A percentile compares a stretch with the other conserved stretches of the same genome.
Conservation (phyloP, 2,329 filamentous ascomycete species). For the Colletotrichum sp. region DNA sequence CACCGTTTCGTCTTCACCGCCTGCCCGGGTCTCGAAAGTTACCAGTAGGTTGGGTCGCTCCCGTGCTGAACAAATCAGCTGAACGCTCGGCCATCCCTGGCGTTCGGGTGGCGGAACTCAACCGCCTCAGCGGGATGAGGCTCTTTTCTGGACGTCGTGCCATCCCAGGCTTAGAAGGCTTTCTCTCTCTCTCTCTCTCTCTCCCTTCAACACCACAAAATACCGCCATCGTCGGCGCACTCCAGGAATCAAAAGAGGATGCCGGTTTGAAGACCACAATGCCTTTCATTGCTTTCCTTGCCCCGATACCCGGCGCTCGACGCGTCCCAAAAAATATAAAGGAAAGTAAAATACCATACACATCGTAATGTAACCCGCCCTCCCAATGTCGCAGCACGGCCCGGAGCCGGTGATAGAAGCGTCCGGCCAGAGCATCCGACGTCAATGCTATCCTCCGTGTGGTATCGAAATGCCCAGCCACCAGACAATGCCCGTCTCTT, state of each 20-base stretch:
- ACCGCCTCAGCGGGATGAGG: not conserved
- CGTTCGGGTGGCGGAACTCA: not conserved
- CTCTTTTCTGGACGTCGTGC: not conserved
- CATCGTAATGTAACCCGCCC: constrained; percentile 14
- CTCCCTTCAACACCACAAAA: not conserved
- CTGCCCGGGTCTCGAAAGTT: not conserved
- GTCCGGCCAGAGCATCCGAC: constrained; percentile 15
- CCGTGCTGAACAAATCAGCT: not conserved
- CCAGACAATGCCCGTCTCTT: constrained; percentile 28
- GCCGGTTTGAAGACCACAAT: constrained; percentile 5
- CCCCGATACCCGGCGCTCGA: not conserved
- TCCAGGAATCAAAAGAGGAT: not conserved
- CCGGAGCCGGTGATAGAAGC: constrained; percentile 9
- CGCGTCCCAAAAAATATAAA: not conserved
- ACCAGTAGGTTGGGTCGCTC: constrained; percentile 1
- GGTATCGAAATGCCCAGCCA: constrained; percentile 20
- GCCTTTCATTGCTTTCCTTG: constrained; percentile 5
- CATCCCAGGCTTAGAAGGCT: not conserved
- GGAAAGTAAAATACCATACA: constrained; percentile 11
- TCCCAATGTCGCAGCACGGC: constrained; percentile 16
- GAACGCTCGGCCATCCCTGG: not conserved
- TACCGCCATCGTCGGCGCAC: not conserved
- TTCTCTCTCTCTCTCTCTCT: not conserved
- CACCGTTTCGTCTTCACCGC: not conserved
- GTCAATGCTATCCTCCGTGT: constrained; percentile 21